These are phyloP conservation scores for Xylaria flabelliformis DNA, from an alignment of 495 filamentous ascomycete species.

Conservation along the genomic window DNA sequence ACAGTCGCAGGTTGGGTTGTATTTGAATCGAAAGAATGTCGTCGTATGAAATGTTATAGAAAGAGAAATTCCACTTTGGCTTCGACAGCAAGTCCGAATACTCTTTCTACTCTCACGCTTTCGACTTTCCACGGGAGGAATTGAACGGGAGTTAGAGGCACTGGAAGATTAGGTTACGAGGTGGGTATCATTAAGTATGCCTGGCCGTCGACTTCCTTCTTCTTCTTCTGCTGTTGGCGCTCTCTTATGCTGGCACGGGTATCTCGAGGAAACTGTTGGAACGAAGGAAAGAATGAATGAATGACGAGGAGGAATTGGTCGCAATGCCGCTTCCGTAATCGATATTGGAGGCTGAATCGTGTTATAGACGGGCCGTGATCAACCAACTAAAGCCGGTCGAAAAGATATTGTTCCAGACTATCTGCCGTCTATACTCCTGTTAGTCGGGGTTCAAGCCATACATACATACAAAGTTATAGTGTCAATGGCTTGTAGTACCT, in stretches of 20 bases:
- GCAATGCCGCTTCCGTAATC: constrained; percentile 17
- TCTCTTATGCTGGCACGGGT: background rate
- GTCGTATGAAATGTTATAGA: constrained; percentile 20
- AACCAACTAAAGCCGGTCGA: background rate
- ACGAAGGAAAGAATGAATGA: constrained; percentile 11
- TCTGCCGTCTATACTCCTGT: constrained; percentile 14
- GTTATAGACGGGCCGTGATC: constrained; percentile 9
- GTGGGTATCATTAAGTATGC: constrained; percentile 16
- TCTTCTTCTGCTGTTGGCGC: background rate
- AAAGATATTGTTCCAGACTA: background rate
- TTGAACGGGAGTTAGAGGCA: background rate
- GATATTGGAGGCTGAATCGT: constrained; percentile 19
- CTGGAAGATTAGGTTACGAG: constrained; percentile 13
- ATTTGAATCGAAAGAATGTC: constrained; percentile 15
- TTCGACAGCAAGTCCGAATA: background rate
- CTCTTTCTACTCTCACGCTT: constrained; percentile 5
- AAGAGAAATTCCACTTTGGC: background rate
- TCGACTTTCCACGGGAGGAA: constrained; percentile 2
- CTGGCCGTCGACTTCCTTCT: constrained; percentile 13
- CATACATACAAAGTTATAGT: background rate
- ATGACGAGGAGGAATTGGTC: constrained; percentile 5
- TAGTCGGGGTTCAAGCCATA: background rate
- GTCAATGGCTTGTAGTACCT: constrained; percentile 4
- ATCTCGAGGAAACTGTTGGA: background rate
- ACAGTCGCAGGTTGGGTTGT: background rate